Base-by-base conservation (phyloP, 441 rosid species). In the Kokia cookei region DNA sequence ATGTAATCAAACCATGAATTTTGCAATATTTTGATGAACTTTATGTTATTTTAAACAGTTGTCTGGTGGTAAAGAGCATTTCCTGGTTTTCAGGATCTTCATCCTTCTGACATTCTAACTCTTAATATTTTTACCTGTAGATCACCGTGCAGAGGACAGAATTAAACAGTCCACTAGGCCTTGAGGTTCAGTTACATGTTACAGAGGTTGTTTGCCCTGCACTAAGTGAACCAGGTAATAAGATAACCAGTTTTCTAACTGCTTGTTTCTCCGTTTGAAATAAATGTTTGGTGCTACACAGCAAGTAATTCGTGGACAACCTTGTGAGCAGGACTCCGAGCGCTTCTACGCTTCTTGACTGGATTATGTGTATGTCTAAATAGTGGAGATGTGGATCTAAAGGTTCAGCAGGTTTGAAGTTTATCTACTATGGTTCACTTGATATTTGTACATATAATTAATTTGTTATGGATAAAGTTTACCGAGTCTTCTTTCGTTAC, bases 151-250 rank as follows among this genome's bases (percentile, higher is more conserved):
- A 96, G 86, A 91, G 99, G 88, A 96, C 98, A 65, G 97, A 95
- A 59, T 85, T 78, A 77, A 96, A 96, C 86, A 83, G 85, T 78
- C 97, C 99, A 24, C 95, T 93, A 48, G 99, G 97, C 65, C 97
- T 96, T 81, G 99, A 93, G 88, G 99, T 93, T 82, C 98, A 96
- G 74, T 81, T 93, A 68, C 97, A 96, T 85, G 84, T 93, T 73
- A 89, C 97, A 60, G 98, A 93, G 87, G 97, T 97, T 72, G 90
- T 96, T 78, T 96, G 97, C 81, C 99, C 99, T 72, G 96, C 98
- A 61, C 79, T 96, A 82, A 96, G 98, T 83, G 99, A 96, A 84
- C 99, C 99, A 77, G 99, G 99, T 96, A 81, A 69, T 65, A 71
- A 64, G 12, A 24, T 53, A 40, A 68, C 69, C 53, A 69, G 47